phyloP scores from a whole-genome alignment of 257 asterid species.

The Paulownia fortunei region DNA sequence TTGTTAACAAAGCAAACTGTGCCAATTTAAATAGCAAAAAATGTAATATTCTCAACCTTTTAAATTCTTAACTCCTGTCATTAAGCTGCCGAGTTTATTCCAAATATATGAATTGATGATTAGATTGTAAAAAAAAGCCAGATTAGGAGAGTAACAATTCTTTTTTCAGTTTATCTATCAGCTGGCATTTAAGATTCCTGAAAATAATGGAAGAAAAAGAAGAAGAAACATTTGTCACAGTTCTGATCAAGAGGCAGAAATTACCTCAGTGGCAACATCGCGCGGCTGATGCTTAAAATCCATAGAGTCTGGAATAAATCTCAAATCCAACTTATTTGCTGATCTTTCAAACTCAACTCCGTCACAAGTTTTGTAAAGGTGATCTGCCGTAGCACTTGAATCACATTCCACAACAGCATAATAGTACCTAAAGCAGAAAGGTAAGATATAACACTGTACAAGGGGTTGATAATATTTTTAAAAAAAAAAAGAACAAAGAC shows the following conservation, averaged over 20 bases:
- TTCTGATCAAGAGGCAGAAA: conserved; percentile 20
- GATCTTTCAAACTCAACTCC: conserved; percentile 97
- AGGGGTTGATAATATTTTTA: background rate
- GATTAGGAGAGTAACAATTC: background rate
- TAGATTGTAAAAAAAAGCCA: background rate
- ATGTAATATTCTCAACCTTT: conserved; percentile 6
- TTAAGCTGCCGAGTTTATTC: background rate
- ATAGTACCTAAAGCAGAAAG: conserved; percentile 67
- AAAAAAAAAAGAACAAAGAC: background rate
- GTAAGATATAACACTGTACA: background rate
- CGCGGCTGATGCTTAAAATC: conserved; percentile 87
- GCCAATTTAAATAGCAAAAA: conserved; percentile 4
- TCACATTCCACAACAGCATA: conserved; percentile 91
- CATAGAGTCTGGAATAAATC: conserved; percentile 93
- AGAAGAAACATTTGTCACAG: background rate
- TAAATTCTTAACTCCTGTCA: background rate
- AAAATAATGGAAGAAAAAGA: background rate
- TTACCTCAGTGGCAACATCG: conserved; percentile 88
- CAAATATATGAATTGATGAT: background rate
- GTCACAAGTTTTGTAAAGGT: conserved; percentile 82
- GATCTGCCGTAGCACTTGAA: conserved; percentile 90
- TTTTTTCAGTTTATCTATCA: background rate
- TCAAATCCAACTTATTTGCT: conserved; percentile 83
- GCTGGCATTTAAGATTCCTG: background rate
- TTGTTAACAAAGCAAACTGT: background rate